Evolutionary conservation across 371 early-diverging fungal species (phyloP).

Genomic region (Mucor saturninus): DNA sequence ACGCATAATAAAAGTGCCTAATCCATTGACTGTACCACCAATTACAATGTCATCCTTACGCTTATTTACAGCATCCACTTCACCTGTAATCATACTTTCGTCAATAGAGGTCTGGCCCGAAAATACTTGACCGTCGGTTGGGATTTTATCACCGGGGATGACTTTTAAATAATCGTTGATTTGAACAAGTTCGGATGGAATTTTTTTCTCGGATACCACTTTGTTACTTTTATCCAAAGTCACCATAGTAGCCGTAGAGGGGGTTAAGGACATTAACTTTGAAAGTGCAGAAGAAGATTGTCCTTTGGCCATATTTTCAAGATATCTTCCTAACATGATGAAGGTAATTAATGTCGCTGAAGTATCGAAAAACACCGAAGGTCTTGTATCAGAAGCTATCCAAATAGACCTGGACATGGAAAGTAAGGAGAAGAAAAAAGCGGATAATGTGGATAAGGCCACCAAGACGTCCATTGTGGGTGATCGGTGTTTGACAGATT

Average conservation of each 20-base stretch:
- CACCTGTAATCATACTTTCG: constrained; percentile 99
- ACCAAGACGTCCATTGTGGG: constrained; percentile 97
- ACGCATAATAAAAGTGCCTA: constrained; percentile 72
- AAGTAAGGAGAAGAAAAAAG: constrained; percentile 76
- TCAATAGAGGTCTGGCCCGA: constrained; percentile 87
- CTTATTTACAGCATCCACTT: constrained; percentile 90
- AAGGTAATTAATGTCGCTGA: constrained; percentile 90
- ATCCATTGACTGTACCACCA: constrained; percentile 93
- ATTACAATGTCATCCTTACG: constrained; percentile 71
- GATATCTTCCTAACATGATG: constrained; percentile 86
- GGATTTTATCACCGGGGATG: constrained; percentile 92
- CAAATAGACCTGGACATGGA: constrained; percentile 47
- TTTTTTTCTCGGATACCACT: constrained; percentile 64
- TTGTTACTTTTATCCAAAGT: constrained; percentile 18
- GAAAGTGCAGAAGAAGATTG: constrained; percentile 89
- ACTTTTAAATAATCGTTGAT: constrained; percentile 84
- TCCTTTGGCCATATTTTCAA: constrained; percentile 95
- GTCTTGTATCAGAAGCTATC: constrained; percentile 11
- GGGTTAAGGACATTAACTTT: constrained; percentile 86
- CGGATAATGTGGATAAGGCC: constrained; percentile 84
- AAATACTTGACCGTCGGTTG: constrained; percentile 92
- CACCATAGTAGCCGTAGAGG: constrained; percentile 59
- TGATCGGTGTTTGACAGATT: constrained; percentile 76
- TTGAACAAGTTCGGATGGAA: constrained; percentile 88
- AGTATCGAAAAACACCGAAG: constrained; percentile 93